Evolutionary conservation across 2,329 filamentous ascomycete species (phyloP), one percentile per base, ranked within the genome.

Genomic region (Clarireedia monteithiana): DNA sequence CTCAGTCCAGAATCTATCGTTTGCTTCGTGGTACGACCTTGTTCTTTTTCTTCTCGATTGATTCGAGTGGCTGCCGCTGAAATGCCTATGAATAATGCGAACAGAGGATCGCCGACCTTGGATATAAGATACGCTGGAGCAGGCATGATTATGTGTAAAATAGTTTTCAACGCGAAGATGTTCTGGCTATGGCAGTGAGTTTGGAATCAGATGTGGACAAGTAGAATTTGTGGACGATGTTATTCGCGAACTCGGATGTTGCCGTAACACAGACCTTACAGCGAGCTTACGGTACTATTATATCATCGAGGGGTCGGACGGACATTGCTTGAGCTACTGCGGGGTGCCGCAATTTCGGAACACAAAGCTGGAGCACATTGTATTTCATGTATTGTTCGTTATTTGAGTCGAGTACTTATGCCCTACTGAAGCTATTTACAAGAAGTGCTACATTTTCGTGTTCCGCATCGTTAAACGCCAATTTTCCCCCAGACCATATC

Each of bases 31-130:
- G 55, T 66, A 12, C 58, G 61, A 1, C 68, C 68, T 6, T 59
- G 48, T 60, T 79, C 77, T 44, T 68, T 71, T 65, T 81, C 74
- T 60, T 82, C 79, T 12, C 78, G 73, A 55, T 74, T 76, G 60
- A 82, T 78, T n/a, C 78, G 74, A 20, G 77, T 68, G 23, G 73
- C 67, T 12, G 79, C 75, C n/a, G 79, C 77, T 7, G 75, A 73
- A 9, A 75, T 65, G 48, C 79, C 79, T 63, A 82, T 79, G 59
- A 73, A 67, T 39, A 76, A 56, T 24, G 79, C 78, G 63, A 82
- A 82, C 57, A 82, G 54, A 34, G 79, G 79, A 63, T 82, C 79
- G 5, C 71, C 73, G 58, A 75, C 60, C 66, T 77, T 79, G 47
- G 66, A 68, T 26, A 69, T 67, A 34, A 69, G 57, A 55, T 69